Evolutionary conservation across 2,329 filamentous ascomycete species (phyloP).

Genomic region (Penicillium sp.): DNA sequence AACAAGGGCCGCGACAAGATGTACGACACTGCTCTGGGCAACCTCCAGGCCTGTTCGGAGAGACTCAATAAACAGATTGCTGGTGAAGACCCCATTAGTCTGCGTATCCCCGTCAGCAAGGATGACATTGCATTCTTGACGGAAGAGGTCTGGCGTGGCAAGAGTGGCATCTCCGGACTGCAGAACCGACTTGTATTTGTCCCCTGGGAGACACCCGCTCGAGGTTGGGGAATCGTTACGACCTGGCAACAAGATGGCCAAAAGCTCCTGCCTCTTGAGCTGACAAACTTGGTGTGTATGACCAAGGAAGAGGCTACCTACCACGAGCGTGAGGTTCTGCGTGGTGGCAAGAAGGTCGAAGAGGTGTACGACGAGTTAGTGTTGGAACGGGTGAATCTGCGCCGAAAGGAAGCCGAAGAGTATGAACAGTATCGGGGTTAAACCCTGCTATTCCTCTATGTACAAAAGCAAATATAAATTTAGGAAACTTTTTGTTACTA

Average conservation of each 20-base stretch:
- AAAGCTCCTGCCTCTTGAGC: constrained; percentile 67
- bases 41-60: constrained; percentile 76
- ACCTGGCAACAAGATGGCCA: constrained; percentile 65
- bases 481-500: background rate
- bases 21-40: constrained; percentile 79
- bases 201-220: constrained; percentile 70
- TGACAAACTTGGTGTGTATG: constrained; percentile 81
- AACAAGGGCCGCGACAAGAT: constrained; percentile 85
- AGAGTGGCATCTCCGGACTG: constrained; percentile 79
- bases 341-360: constrained; percentile 64
- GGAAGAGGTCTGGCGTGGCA: constrained; percentile 84
- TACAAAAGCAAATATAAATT: background rate
- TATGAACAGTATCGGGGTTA: constrained; percentile 51
- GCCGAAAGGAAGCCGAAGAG: constrained; percentile 65
- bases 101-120: constrained; percentile 75
- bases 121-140: constrained; percentile 84
- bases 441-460: background rate
- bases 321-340: constrained; percentile 79
- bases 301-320: constrained; percentile 82
- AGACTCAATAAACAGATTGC: constrained; percentile 62
- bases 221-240: constrained; percentile 62
- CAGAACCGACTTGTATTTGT: constrained; percentile 76
- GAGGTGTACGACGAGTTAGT: constrained; percentile 73
- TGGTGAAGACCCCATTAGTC: constrained; percentile 60
- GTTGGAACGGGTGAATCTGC: constrained; percentile 65